Percentiles rank a stretch among this genome's conserved stretches.
Evolutionary conservation across 2,329 filamentous ascomycete species (phyloP).

Genomic region (Geosmithia morbida): DNA sequence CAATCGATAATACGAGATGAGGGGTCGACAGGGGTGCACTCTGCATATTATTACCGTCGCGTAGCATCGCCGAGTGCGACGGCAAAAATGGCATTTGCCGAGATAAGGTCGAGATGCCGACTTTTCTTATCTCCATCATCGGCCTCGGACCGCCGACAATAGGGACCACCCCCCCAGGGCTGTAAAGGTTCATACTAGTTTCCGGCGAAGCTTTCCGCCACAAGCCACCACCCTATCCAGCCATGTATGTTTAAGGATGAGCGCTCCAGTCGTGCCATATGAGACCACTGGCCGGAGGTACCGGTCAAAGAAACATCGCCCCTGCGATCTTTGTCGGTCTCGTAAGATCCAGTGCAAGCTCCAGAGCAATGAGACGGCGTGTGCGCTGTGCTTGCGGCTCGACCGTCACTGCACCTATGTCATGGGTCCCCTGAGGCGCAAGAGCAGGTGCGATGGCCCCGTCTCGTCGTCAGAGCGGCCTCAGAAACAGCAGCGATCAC

Average conservation of each 20-base stretch:
- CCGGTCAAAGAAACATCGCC: constrained; percentile 1
- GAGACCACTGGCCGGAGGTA: not conserved
- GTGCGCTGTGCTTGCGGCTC: constrained; percentile 7
- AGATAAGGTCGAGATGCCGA: not conserved
- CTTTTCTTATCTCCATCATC: not conserved
- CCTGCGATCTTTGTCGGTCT: constrained; percentile 1
- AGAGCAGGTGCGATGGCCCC: not conserved
- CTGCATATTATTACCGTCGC: no score
- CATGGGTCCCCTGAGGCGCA: constrained; percentile 5
- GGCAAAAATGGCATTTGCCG: not conserved
- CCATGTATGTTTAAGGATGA: not conserved
- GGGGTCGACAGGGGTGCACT: no score
- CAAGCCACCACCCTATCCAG: not conserved
- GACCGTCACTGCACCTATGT: constrained; percentile 7
- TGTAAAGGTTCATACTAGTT: not conserved
- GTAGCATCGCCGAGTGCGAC: not conserved
- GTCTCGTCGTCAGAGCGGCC: not conserved
- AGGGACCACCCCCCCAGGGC: not conserved
- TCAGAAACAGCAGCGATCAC: not conserved
- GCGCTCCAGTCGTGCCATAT: not conserved
- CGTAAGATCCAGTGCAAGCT: constrained; percentile 4
- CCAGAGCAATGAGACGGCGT: constrained; percentile 4
- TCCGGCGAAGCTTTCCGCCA: not conserved
- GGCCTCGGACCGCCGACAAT: not conserved
- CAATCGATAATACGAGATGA: no score